phyloP scores from a whole-genome alignment of 1,284 basidiomycete species.

The Leccinum angustisporum region DNA sequence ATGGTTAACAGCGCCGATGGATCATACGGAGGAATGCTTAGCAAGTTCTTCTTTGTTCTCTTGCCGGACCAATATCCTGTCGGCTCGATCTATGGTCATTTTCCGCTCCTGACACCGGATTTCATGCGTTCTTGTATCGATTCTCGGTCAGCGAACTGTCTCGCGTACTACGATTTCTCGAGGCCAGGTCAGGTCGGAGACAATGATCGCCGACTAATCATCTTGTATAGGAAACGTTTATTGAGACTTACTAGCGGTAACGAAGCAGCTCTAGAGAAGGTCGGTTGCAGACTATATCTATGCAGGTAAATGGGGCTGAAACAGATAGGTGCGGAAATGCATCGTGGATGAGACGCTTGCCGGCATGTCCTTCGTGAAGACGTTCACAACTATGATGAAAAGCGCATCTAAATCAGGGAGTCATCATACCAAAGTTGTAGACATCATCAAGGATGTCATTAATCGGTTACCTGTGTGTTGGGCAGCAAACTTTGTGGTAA shows the following conservation, averaged over 20 bases:
- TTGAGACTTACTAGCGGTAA: conserved; percentile 19
- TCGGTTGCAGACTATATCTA: conserved; percentile 10
- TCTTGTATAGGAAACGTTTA: conserved; percentile 21
- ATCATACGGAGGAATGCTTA: conserved; percentile 71
- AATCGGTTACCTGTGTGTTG: conserved; percentile 66
- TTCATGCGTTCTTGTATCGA: conserved; percentile 27
- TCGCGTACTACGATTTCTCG: conserved; percentile 27
- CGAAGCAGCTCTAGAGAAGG: conserved; percentile 11
- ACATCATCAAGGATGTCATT: conserved; percentile 73
- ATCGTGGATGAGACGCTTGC: conserved; percentile 15
- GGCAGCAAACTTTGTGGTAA: conserved; percentile 61
- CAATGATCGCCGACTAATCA: background rate
- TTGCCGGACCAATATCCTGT: conserved; percentile 68
- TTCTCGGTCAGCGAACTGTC: conserved; percentile 10
- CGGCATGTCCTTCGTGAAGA: conserved; percentile 10
- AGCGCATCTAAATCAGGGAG: conserved; percentile 28
- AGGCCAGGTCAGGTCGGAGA: conserved; percentile 10
- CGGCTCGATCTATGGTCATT: conserved; percentile 60
- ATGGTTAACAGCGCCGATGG: conserved; percentile 64
- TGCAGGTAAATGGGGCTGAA: background rate
- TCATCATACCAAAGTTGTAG: conserved; percentile 46
- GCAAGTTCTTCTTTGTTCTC: conserved; percentile 69
- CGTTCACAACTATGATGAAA: conserved; percentile 16
- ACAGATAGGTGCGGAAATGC: conserved; percentile 11
- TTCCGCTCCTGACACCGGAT: conserved; percentile 60